These are phyloP conservation scores for Sporothrix protearum DNA, from an alignment of 2,329 filamentous ascomycete genomes.

Conservation along the genomic window DNA sequence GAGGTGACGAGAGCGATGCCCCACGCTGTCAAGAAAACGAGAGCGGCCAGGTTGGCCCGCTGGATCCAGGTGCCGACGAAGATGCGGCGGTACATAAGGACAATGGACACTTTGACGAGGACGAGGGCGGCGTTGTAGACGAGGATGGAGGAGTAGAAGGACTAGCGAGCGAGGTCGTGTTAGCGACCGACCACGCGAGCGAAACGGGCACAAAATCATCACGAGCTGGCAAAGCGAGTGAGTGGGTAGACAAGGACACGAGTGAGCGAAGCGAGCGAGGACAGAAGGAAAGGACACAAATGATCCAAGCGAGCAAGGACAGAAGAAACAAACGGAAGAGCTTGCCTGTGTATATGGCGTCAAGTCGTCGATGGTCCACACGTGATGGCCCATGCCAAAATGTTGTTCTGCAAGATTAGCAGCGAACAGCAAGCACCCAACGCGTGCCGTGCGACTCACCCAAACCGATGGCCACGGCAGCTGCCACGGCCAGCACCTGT, in stretches of 20 bases:
- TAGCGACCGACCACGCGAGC: neutral
- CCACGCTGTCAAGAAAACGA: constrained; percentile 31
- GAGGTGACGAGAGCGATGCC: constrained; percentile 15
- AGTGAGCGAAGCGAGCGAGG: neutral
- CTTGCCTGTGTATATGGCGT: neutral
- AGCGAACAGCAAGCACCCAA: neutral
- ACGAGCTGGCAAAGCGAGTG: neutral
- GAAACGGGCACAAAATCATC: no score
- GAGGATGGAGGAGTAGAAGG: constrained; percentile 35
- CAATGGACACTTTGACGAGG: constrained; percentile 37
- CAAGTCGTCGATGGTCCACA: constrained; percentile 17
- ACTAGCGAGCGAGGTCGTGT: constrained; percentile 25
- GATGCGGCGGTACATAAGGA: constrained; percentile 39
- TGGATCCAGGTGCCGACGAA: constrained; percentile 33
- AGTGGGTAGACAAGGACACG: neutral
- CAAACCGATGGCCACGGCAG: neutral
- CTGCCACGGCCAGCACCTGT: neutral
- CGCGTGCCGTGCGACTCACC: neutral
- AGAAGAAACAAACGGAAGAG: neutral
- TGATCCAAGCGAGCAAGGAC: neutral
- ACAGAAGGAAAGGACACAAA: neutral
- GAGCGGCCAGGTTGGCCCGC: constrained; percentile 24
- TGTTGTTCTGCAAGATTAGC: constrained; percentile 15
- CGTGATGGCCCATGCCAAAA: constrained; percentile 25
- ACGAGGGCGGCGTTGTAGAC: constrained; percentile 35